Base-by-base conservation (phyloP, 2,329 filamentous ascomycete species). In the Aspergillus calidoustus region DNA sequence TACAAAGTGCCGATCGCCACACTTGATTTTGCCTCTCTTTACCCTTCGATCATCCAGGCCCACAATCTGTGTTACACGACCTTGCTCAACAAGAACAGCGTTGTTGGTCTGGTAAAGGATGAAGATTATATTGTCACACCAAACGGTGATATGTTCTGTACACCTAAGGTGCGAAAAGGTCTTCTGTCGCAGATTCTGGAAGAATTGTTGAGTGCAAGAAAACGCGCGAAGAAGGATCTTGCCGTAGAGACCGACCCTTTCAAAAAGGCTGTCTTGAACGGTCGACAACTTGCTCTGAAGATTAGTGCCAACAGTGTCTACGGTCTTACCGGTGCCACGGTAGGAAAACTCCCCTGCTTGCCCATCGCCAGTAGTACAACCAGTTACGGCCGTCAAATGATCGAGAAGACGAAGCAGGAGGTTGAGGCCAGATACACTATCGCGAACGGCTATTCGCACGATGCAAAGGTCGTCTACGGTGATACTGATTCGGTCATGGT, bases 401-500 rank as follows among this genome's bases (percentile, higher is more conserved):
- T 99, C 81, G 94, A 98, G 77, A 95, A 89, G 80, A 98, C 95
- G 0, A 98, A 97, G 78, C 86, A 90, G n/a, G 95, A 98, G 75
- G 95, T 99, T 7, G 94, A 98, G 78, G 84, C 86, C 46, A 89
- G 87, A 68, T 99, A 97, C 78, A 94, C 87, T 53, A 93, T 97
- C 60, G 91, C 91, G 54, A 98, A 99, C 71, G 95, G 95, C 19
- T 99, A 98, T 78, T 88, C 86, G 1, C 92, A 98, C 75, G 91
- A 99, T 76, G 95, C 95, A 0, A 89, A 97, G 74, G 95, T 99
- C 80, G 96, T 99, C 66, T 99, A 99, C 70, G 95, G 95, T 81
- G 95, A 99, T 78, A 99, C 95, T 2, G 95, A 99, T 84, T 99
- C 95, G 8, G 95, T 99, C 80, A 99, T 99, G 95, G 94, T 99